Evolutionary conservation across 2,329 filamentous ascomycete species (phyloP).

Genomic region (Beauveria sp.): DNA sequence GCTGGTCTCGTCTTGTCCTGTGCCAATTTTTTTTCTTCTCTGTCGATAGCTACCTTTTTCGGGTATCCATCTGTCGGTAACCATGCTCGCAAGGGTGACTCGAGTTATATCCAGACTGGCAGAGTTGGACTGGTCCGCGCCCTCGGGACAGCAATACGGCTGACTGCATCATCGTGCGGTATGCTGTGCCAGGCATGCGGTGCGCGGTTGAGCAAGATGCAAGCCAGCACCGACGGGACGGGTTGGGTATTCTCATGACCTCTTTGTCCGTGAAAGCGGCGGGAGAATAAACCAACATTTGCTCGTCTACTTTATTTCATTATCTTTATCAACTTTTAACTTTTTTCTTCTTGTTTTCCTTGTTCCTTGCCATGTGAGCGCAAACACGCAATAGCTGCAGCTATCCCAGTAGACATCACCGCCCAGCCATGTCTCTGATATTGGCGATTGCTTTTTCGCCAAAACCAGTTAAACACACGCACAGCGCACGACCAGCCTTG

Average conservation of each 20-base stretch:
- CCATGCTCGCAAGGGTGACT: background rate
- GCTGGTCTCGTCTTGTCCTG: background rate
- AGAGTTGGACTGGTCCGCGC: background rate
- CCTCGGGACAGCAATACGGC: background rate
- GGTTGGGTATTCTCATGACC: too few relatives aligned
- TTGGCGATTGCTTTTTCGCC: too few relatives aligned
- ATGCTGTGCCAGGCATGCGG: background rate
- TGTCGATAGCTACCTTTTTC: background rate
- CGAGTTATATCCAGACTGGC: background rate
- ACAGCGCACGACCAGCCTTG: background rate
- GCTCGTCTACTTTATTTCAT: too few relatives aligned
- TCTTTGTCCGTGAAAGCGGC: too few relatives aligned
- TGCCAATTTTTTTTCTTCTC: background rate
- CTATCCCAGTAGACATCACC: background rate
- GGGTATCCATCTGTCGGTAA: background rate
- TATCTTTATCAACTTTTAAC: background rate
- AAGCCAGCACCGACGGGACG: background rate
- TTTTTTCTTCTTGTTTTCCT: background rate
- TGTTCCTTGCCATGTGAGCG: too few relatives aligned
- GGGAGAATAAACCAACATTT: too few relatives aligned
- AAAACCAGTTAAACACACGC: too few relatives aligned
- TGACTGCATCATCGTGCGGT: constrained; percentile 5
- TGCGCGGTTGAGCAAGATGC: background rate
- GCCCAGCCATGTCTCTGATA: too few relatives aligned
- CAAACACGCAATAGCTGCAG: background rate